Conservation (phyloP, 2,329 filamentous ascomycete genomes). For the Fusarium sp. region DNA sequence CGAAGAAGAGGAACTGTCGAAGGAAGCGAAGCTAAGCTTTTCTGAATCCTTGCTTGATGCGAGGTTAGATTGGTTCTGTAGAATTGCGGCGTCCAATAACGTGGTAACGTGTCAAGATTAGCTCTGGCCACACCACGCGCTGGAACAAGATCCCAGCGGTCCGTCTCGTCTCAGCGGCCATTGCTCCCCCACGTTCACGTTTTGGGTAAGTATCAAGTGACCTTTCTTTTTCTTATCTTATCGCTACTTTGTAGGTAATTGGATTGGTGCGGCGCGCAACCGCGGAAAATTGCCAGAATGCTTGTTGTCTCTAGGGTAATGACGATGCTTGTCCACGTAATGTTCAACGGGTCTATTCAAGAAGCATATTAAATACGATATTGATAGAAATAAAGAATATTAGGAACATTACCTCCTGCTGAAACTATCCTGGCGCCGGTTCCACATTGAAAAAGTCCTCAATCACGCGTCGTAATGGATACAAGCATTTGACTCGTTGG, state of each 20-base stretch:
- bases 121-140: constrained; percentile 2
- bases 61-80: constrained; percentile 8
- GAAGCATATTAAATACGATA: not conserved
- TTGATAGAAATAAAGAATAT: not conserved
- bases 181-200: constrained; percentile 9
- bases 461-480: not conserved
- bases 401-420: not conserved
- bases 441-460: too few relatives aligned
- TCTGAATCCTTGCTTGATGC: constrained; percentile 2
- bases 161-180: not conserved
- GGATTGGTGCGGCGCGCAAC: not conserved
- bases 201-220: not conserved
- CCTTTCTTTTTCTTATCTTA: constrained; percentile 2
- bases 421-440: not conserved
- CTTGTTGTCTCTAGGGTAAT: not conserved
- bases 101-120: constrained; percentile 30
- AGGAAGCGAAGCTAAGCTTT: constrained; percentile 30
- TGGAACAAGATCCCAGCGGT: constrained; percentile 10
- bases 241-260: not conserved
- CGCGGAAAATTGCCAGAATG: not conserved
- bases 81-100: constrained; percentile 10
- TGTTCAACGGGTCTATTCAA: not conserved
- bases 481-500: not conserved
- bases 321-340: not conserved
- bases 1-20: not conserved